Evolutionary conservation across 805 yeast species (phyloP).

Genomic region (Wickerhamomyces strasburgensis): DNA sequence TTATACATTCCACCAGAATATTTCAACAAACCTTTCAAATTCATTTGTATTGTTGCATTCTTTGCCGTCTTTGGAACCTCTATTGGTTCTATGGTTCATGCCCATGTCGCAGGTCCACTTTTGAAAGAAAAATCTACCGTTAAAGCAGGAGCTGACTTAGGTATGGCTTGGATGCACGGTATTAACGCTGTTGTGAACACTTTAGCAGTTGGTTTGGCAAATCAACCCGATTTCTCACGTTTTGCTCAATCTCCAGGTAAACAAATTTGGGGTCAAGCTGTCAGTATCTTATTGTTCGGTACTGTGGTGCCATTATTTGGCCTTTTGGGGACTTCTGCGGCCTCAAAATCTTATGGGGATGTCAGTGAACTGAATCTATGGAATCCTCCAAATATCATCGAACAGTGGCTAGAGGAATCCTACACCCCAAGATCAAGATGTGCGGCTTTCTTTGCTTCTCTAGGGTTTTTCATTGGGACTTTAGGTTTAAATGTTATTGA

Average conservation of each 20-base stretch:
- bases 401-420: conserved; percentile 35
- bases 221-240: conserved; percentile 30
- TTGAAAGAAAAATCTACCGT: conserved; percentile 25
- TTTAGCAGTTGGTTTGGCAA: conserved; percentile 30
- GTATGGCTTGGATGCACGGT: conserved; percentile 28
- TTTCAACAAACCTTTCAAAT: conserved; percentile 25
- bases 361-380: conserved; percentile 29
- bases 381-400: conserved; percentile 41
- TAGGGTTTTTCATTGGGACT: conserved; percentile 31
- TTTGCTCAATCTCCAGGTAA: conserved; percentile 34
- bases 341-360: conserved; percentile 34
- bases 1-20: conserved; percentile 30
- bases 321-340: conserved; percentile 39
- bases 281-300: conserved; percentile 35
- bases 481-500: conserved; percentile 34
- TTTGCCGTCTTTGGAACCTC: conserved; percentile 34
- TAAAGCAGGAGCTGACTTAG: conserved; percentile 27
- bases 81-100: conserved; percentile 26
- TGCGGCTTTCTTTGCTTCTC: conserved; percentile 40
- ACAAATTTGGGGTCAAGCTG: conserved; percentile 34
- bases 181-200: conserved; percentile 26
- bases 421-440: conserved; percentile 38
- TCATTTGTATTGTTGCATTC: conserved; percentile 27
- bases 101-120: conserved; percentile 30
- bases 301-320: conserved; percentile 43